Conservation (phyloP, 768 basidiomycete species). For the Hygrophorus russula region DNA sequence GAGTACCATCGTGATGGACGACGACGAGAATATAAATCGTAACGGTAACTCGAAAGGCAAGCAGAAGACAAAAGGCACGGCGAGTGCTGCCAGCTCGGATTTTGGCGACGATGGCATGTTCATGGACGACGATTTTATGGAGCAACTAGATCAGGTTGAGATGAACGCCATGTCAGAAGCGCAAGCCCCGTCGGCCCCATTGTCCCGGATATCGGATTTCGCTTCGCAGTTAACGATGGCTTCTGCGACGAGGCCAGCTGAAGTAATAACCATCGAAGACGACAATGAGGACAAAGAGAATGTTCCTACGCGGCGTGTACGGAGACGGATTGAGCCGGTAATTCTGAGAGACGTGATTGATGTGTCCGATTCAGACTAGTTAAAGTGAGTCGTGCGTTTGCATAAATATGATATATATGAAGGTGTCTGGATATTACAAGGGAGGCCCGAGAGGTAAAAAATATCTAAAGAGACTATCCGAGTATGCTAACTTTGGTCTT, state of each 20-base stretch:
- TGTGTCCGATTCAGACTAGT: slow-evolving; percentile 39
- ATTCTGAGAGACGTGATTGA: slow-evolving; percentile 39
- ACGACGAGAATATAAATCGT: not conserved
- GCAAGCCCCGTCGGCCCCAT: not conserved
- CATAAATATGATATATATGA: not conserved
- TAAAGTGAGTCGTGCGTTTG: not conserved
- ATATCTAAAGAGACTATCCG: slow-evolving; percentile 30
- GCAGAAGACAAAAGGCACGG: slow-evolving; percentile 5
- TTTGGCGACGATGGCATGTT: slow-evolving; percentile 23
- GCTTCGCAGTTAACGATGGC: not conserved
- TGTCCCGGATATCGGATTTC: not conserved
- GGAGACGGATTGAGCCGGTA: slow-evolving; percentile 22
- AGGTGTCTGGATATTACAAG: slow-evolving; percentile 8
- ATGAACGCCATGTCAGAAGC: slow-evolving; percentile 10
- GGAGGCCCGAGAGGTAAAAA: slow-evolving; percentile 11
- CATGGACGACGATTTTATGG: slow-evolving; percentile 28
- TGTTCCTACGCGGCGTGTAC: slow-evolving; percentile 38
- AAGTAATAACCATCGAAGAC: slow-evolving; percentile 13
- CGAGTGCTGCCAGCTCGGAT: slow-evolving; percentile 15
- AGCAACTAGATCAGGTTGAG: slow-evolving; percentile 25
- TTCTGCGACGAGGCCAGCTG: slow-evolving; percentile 5
- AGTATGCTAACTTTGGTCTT: slow-evolving; percentile 58
- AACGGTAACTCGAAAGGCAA: no score
- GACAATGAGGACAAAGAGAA: slow-evolving; percentile 59
- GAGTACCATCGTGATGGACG: not conserved